Evolutionary conservation across 2,329 filamentous ascomycete species (phyloP).

Genomic region (Anthostomella pinea): DNA sequence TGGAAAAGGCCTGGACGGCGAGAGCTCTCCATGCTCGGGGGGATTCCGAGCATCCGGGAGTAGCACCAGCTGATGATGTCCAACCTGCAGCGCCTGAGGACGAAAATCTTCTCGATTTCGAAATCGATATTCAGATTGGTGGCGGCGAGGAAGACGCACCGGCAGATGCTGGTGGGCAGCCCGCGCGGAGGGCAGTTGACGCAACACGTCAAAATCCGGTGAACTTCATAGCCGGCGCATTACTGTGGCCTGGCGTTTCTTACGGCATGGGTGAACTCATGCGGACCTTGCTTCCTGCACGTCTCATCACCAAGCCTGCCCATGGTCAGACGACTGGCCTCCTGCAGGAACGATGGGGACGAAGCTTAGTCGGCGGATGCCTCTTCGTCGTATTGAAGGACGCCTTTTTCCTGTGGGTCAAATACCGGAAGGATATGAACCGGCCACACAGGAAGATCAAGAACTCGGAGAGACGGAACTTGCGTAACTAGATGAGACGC

Average conservation of each 20-base stretch:
- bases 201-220: constrained; percentile 22
- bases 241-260: constrained; percentile 81
- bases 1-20: constrained; percentile 47
- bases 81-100: constrained; percentile 11
- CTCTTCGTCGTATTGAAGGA: constrained; percentile 83
- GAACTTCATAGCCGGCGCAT: constrained; percentile 49
- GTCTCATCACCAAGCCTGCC: constrained; percentile 56
- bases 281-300: constrained; percentile 61
- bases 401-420: constrained; percentile 58
- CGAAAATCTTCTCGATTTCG: constrained; percentile 19
- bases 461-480: constrained; percentile 35
- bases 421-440: constrained; percentile 59
- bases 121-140: constrained; percentile 26
- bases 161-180: constrained; percentile 20
- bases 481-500: constrained; percentile 12
- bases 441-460: constrained; percentile 53
- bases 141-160: constrained; percentile 14
- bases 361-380: constrained; percentile 84
- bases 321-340: constrained; percentile 51
- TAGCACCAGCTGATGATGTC: neutral
- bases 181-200: constrained; percentile 16
- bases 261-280: constrained; percentile 75
- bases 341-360: constrained; percentile 81
- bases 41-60: neutral
- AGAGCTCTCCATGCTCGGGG: constrained; percentile 36